phyloP scores from a whole-genome alignment of 1,139 yeast species.

The Kazachstania sp. region DNA sequence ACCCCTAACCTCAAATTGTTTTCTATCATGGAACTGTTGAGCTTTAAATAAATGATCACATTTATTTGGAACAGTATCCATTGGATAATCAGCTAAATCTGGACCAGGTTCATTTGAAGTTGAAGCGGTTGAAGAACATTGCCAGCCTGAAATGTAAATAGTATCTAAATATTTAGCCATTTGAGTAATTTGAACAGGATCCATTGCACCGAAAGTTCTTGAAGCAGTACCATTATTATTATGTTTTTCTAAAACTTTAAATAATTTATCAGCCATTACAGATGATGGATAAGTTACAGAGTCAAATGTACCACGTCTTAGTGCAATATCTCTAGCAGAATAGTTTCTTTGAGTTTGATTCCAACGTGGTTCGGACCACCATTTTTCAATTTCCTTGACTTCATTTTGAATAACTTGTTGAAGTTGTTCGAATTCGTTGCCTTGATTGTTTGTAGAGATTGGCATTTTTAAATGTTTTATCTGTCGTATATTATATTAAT shows the following conservation, averaged over 20 bases:
- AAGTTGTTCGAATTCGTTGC: constrained; percentile 16
- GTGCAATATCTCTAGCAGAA: constrained; percentile 81
- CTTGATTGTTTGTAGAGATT: constrained; percentile 7
- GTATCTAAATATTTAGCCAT: constrained; percentile 94
- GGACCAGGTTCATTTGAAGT: constrained; percentile 97
- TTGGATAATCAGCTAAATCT: constrained; percentile 96
- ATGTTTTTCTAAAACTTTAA: constrained; percentile 58
- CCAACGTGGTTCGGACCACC: constrained; percentile 97
- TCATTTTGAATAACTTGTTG: constrained; percentile 38
- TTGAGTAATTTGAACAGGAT: constrained; percentile 92
- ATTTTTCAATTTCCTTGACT: constrained; percentile 62
- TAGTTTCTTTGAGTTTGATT: constrained; percentile 78
- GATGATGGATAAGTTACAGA: constrained; percentile 65
- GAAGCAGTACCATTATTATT: constrained; percentile 67
- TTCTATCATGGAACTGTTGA: constrained; percentile 93
- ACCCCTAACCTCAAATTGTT: constrained; percentile 84
- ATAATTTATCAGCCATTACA: constrained; percentile 75
- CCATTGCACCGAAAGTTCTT: constrained; percentile 92
- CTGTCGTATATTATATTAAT: too few species aligned
- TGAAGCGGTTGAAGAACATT: constrained; percentile 94
- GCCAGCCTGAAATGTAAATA: constrained; percentile 96
- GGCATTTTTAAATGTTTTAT: constrained; percentile 7
- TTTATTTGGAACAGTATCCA: constrained; percentile 98
- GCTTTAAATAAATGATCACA: constrained; percentile 97
- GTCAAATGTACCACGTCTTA: constrained; percentile 71